Base-by-base conservation (phyloP, 2,329 filamentous ascomycete genomes). In the Xylaria sp. region DNA sequence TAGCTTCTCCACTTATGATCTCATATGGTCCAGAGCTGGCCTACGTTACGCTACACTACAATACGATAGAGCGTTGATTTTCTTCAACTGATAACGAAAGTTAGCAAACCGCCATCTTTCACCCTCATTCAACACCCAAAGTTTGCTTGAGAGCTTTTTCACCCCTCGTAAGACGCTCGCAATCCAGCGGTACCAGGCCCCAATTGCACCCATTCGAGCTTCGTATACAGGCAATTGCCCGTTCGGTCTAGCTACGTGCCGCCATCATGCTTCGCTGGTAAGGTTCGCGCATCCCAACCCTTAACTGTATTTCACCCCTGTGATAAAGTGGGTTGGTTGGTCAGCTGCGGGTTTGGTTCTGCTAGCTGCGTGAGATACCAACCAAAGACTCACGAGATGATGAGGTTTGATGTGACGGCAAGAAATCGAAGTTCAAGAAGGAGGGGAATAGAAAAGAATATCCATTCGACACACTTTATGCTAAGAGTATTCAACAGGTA, bases 401-500 rank as follows among this genome's bases (percentile, higher is more conserved):
- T n/a, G 33, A 33, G 8, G 40, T 38, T 31, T 9, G 9, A 33
- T 17, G 35, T 15, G 14, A 9, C 23, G 15, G 17, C 9, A 5
- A 38, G 28, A 8, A 4, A 19, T 8, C 17, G 35, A 46, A 21
- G n/a, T n/a, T n/a, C 4, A 31, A 9, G 28, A n/a, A 49, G 25
- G n/a, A 43, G 12, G 17, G 17, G 33, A 9, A 1, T 53, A 43
- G 21, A 1, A 14, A 52, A 25, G 4, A 42, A 38, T 33, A 14
- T 21, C 33, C 17, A 19, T 35, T 14, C 23, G 46, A 15, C 11
- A 5, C 9, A 4, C 12, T 7, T 17, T 45, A 17, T 56, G 46
- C 54, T 63, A 45, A 47, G 4, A 58, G 42, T 4, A 42, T 51
- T n/a, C 47, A 23, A 54, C 71, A 92, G 94, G 93, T 98, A 98